Evolutionary conservation across 2,329 filamentous ascomycete genomes (phyloP).

Genomic region (Monilinia fructicola): DNA sequence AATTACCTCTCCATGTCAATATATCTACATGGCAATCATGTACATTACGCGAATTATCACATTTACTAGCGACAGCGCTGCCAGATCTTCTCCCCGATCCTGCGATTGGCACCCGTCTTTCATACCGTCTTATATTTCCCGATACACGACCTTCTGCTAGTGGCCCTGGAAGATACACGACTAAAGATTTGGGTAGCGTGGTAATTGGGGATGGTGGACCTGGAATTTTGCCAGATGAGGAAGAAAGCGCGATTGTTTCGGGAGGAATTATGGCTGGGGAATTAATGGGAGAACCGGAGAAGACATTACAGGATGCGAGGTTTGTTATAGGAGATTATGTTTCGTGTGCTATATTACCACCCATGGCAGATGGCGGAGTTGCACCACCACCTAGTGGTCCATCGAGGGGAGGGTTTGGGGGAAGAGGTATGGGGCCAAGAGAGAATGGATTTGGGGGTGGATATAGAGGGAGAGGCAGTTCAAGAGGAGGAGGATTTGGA

Average conservation of each 20-base stretch:
- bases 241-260: slow-evolving; percentile 40
- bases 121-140: slow-evolving; percentile 82
- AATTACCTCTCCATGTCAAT: slow-evolving; percentile 66
- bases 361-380: slow-evolving; percentile 70
- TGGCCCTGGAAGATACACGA: slow-evolving; percentile 62
- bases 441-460: slow-evolving; percentile 42
- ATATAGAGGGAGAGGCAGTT: slow-evolving; percentile 42
- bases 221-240: slow-evolving; percentile 44
- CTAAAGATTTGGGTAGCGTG: slow-evolving; percentile 80
- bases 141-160: slow-evolving; percentile 49
- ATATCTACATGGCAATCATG: slow-evolving; percentile 87
- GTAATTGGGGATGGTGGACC: slow-evolving; percentile 65
- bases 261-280: slow-evolving; percentile 39
- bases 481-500: slow-evolving; percentile 44
- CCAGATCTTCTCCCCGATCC: slow-evolving; percentile 70
- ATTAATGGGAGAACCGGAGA: slow-evolving; percentile 62
- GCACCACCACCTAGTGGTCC: slow-evolving; percentile 56
- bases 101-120: slow-evolving; percentile 78
- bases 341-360: slow-evolving; percentile 76
- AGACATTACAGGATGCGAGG: slow-evolving; percentile 71
- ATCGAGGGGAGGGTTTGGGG: slow-evolving; percentile 43
- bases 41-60: slow-evolving; percentile 76
- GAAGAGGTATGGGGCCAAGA: slow-evolving; percentile 42
- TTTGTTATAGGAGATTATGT: slow-evolving; percentile 91
- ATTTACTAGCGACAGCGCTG: slow-evolving; percentile 69